Conservation (phyloP, 495 filamentous ascomycete genomes). For the Annulohypoxylon stygium region DNA sequence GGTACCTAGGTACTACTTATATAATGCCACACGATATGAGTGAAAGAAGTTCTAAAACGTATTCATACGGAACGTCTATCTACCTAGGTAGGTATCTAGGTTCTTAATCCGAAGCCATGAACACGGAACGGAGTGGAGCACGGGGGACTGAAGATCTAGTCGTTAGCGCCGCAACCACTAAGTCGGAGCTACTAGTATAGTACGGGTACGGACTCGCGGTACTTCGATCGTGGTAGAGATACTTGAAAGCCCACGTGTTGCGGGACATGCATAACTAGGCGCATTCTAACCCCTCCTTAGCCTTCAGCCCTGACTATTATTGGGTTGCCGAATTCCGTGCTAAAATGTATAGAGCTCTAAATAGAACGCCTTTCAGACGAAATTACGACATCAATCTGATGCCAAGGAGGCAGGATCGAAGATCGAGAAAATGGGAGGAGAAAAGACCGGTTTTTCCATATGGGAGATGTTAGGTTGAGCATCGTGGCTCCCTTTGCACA, state of each 20-base stretch:
- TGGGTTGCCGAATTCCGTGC: slow-evolving; percentile 27
- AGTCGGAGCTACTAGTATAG: slow-evolving; percentile 17
- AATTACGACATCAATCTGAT: slow-evolving; percentile 30
- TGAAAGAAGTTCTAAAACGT: too few species aligned
- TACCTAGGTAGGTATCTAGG: too few species aligned
- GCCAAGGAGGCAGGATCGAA: slow-evolving; percentile 26
- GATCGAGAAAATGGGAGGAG: background rate
- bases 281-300: slow-evolving; percentile 29
- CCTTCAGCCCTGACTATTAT: slow-evolving; percentile 40
- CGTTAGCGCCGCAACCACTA: slow-evolving; percentile 16
- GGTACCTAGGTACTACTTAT: too few species aligned
- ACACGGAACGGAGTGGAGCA: slow-evolving; percentile 32
- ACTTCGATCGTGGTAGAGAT: background rate
- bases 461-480: background rate
- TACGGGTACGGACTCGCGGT: slow-evolving; percentile 29
- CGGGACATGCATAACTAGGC: slow-evolving; percentile 31
- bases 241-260: slow-evolving; percentile 31
- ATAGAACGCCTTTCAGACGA: slow-evolving; percentile 7
- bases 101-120: slow-evolving; percentile 25
- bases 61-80: too few species aligned
- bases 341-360: slow-evolving; percentile 14
- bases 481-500: background rate
- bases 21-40: too few species aligned
- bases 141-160: slow-evolving; percentile 12
- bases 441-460: background rate